A percentile compares a stretch with the other conserved stretches of the same genome.
Conservation (phyloP, 2,329 filamentous ascomycete genomes). For the Raffaelea arxii region DNA sequence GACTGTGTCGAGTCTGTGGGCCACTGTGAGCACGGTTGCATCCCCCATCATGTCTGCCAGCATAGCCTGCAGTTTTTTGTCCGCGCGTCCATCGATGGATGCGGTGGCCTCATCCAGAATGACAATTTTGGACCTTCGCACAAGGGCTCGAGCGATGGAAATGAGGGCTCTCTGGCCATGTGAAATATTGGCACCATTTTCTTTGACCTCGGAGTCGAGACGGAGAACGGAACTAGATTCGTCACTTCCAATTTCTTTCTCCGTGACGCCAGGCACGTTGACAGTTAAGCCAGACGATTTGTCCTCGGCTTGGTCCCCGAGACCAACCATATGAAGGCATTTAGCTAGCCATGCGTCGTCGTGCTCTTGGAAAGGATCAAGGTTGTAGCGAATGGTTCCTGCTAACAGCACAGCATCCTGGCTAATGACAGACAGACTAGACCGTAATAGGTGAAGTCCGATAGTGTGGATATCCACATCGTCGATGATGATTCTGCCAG, state of each 20-base stretch:
- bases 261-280: neutral
- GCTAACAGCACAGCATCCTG: conserved; percentile 92
- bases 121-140: conserved; percentile 76
- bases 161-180: conserved; percentile 82
- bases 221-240: neutral
- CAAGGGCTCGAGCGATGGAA: conserved; percentile 77
- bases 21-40: conserved; percentile 9
- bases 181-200: conserved; percentile 35
- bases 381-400: conserved; percentile 80
- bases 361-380: conserved; percentile 88
- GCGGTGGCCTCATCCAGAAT: conserved; percentile 96
- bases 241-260: neutral
- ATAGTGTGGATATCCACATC: conserved; percentile 78
- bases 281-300: neutral
- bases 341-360: conserved; percentile 84
- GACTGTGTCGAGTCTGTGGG: conserved; percentile 9
- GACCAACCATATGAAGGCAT: conserved; percentile 75
- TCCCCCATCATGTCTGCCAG: conserved; percentile 3
- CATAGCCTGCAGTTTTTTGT: conserved; percentile 6
- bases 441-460: conserved; percentile 79
- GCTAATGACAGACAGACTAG: conserved; percentile 92
- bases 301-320: conserved; percentile 33
- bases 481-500: conserved; percentile 82
- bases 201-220: conserved; percentile 8
- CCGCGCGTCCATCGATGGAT: conserved; percentile 55